phyloP scores from a whole-genome alignment of 257 asterid genomes.

The Solanum tacnaense region DNA sequence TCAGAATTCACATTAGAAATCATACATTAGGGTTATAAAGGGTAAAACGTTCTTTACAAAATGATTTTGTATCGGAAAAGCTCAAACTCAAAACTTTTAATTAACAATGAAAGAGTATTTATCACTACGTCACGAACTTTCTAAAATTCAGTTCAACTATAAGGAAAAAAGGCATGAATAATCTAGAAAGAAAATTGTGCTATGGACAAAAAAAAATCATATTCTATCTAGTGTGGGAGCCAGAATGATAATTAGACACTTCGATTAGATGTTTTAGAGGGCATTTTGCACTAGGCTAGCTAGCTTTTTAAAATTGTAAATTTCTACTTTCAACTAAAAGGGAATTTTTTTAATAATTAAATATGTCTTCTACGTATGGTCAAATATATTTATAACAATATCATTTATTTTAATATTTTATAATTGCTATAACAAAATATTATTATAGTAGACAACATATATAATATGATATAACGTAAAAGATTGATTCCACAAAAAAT shows the following conservation, averaged over 20 bases:
- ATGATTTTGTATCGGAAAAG: accelerated
- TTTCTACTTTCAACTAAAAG: not conserved
- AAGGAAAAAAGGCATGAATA: not conserved
- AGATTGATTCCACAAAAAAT: not conserved
- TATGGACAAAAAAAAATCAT: not conserved
- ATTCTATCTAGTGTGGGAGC: not conserved
- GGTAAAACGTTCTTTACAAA: not conserved
- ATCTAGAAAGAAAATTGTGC: not conserved
- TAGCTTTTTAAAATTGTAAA: not conserved
- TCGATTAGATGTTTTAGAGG: not conserved
- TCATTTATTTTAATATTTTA: not conserved
- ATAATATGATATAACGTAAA: not conserved
- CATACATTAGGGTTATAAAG: not conserved
- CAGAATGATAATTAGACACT: not conserved
- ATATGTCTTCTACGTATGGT: not conserved
- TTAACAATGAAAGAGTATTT: not conserved
- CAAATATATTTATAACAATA: no score
- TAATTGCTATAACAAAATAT: not conserved
- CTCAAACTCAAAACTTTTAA: not conserved
- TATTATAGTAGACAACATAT: no score
- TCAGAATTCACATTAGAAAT: not conserved
- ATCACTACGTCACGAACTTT: accelerated
- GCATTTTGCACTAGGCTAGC: not conserved
- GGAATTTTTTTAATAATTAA: not conserved
- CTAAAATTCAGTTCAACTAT: not conserved